Evolutionary conservation across 106 monocot genomes (phyloP), one percentile per base, ranked within the genome.

Genomic region (Alisma plantagoaquatica): DNA sequence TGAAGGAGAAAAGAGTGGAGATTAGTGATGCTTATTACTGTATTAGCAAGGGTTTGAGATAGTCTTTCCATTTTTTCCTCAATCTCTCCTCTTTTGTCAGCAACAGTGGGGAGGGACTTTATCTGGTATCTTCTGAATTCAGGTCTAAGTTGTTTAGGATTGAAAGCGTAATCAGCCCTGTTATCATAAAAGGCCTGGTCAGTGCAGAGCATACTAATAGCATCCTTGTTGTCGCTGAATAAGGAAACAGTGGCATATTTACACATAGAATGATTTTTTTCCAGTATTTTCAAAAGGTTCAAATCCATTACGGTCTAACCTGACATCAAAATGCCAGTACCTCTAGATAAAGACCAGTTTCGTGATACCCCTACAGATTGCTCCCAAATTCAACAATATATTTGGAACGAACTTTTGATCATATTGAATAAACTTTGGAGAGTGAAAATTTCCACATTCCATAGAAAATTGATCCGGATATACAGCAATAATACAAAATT

Each of bases 11-110:
- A 22, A 12, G 20, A 17, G 8, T 46, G 3, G 0, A n/a, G 2
- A 16, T 35, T 21, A n/a, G n/a, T n/a, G n/a, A n/a, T n/a, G n/a
- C 24, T 10, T 22, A 28, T 28, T 67, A 90, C 90, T 68, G 76
- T 68, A 48, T 84, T 63, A 2, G 62, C 46, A 16, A 90, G 58
- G 33, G 80, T 80, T 46, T 68, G 67, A 12, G 70, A 77, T 3
- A 90, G 74, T 24, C 84, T 73, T 17, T 65, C 74, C 22, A 90
- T 84, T 66, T 63, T 80, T 29, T 70, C 71, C 44, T 65, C 64
- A 31, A 90, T 89, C 21, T 56, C 32, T 58, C 74, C 80, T 5
- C 77, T 51, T 20, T 67, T 84, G 14, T 74, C 64, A 38, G 42
- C 47, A 47, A 63, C 66, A 49, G 16, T 16, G 16, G 16, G 17